These are phyloP conservation scores for Lachancea sp. DNA, from an alignment of 805 yeast genomes.

Conservation along the genomic window DNA sequence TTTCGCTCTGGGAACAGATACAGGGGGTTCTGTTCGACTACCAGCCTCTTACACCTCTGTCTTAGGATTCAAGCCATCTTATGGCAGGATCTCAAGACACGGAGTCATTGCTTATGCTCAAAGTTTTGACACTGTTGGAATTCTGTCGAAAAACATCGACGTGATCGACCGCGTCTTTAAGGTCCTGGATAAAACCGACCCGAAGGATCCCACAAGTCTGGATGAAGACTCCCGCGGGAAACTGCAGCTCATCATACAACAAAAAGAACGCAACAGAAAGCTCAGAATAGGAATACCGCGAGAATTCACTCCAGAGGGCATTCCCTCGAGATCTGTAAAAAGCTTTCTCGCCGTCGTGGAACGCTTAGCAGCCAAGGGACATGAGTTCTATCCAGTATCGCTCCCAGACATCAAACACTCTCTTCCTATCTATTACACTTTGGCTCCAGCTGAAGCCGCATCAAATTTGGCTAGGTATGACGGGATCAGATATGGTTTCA, in stretches of 20 bases:
- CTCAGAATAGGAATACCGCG: conserved; percentile 65
- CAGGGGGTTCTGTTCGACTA: conserved; percentile 92
- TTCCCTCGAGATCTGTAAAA: conserved; percentile 41
- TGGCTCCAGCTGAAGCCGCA: conserved; percentile 91
- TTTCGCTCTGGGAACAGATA: conserved; percentile 86
- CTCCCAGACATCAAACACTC: conserved; percentile 62
- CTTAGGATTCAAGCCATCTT: conserved; percentile 87
- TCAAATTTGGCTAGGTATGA: conserved; percentile 87
- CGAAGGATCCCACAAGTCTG: conserved; percentile 73
- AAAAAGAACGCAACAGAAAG: conserved; percentile 12
- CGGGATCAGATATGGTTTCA: conserved; percentile 77
- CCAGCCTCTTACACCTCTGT: conserved; percentile 87
- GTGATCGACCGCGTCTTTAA: conserved; percentile 44
- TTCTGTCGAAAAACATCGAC: conserved; percentile 49
- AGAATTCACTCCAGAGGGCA: conserved; percentile 55
- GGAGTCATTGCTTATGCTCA: conserved; percentile 94
- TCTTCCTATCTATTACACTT: conserved; percentile 75
- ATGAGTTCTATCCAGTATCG: conserved; percentile 54
- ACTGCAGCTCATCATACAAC: conserved; percentile 9
- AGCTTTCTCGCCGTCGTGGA: conserved; percentile 44
- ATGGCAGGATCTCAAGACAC: conserved; percentile 86
- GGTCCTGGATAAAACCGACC: conserved; percentile 55
- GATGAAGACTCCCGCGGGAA: conserved; percentile 31
- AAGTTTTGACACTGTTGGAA: conserved; percentile 89
- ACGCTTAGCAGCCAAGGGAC: conserved; percentile 41